These are phyloP conservation scores for Podospora fimiseda DNA, from an alignment of 495 filamentous ascomycete species.

Conservation along the genomic window DNA sequence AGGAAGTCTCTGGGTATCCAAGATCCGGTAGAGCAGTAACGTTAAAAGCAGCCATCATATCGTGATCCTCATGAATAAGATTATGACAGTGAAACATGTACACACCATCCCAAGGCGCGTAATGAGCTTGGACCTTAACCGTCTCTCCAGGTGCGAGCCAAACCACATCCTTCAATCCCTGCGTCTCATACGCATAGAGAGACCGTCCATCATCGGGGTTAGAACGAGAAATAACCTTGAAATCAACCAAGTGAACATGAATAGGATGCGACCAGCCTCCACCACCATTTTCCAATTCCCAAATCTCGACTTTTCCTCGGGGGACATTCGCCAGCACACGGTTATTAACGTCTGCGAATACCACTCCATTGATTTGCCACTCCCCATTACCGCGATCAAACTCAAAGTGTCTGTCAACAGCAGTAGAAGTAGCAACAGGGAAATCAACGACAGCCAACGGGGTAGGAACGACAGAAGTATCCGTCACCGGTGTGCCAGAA, in stretches of 20 bases:
- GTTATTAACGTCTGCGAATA: slow-evolving; percentile 44
- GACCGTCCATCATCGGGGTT: slow-evolving; percentile 21
- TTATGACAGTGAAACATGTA: slow-evolving; percentile 57
- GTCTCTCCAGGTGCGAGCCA: slow-evolving; percentile 42
- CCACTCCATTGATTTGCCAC: slow-evolving; percentile 48
- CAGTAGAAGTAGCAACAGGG: slow-evolving; percentile 15
- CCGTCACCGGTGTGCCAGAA: slow-evolving; percentile 25
- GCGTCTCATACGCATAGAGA: slow-evolving; percentile 43
- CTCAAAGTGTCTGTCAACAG: slow-evolving; percentile 32
- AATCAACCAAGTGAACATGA: slow-evolving; percentile 56
- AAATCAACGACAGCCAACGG: slow-evolving; percentile 7
- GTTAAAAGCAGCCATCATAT: slow-evolving; percentile 59
- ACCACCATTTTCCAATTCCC: slow-evolving; percentile 43
- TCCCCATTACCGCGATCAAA: slow-evolving; percentile 39
- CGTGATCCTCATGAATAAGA: slow-evolving; percentile 53
- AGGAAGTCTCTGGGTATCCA: slow-evolving; percentile 42
- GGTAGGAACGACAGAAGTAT: slow-evolving; percentile 14
- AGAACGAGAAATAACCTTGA: slow-evolving; percentile 42
- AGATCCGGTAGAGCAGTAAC: slow-evolving; percentile 41
- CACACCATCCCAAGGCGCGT: slow-evolving; percentile 47
- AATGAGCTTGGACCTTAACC: slow-evolving; percentile 43
- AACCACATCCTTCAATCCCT: slow-evolving; percentile 48
- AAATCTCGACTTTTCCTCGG: slow-evolving; percentile 43
- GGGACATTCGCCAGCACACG: slow-evolving; percentile 45
- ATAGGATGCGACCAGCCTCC: slow-evolving; percentile 49